Evolutionary conservation across 306 rosid genomes (phyloP).

Genomic region (Pterocarpus macrocarpus): DNA sequence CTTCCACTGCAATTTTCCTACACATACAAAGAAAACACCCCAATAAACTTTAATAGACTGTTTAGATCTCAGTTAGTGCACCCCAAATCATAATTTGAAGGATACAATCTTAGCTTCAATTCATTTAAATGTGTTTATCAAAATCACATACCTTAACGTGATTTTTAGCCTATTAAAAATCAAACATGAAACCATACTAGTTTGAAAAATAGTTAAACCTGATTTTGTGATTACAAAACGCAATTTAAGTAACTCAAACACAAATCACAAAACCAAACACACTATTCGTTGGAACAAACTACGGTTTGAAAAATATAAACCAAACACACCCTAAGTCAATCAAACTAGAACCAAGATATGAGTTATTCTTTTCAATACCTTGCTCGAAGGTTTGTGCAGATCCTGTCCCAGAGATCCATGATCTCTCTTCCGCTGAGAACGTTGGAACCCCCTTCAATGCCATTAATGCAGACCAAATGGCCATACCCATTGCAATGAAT

Average conservation of each 20-base stretch:
- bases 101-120: too few relatives aligned
- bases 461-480: slow-evolving; percentile 82
- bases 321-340: background rate
- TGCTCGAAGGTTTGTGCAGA: slow-evolving; percentile 70
- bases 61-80: background rate
- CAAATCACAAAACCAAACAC: too few relatives aligned
- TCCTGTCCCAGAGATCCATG: slow-evolving; percentile 90
- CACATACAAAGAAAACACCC: slow-evolving; percentile 26
- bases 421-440: slow-evolving; percentile 76
- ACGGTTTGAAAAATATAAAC: background rate
- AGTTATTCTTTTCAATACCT: slow-evolving; percentile 51
- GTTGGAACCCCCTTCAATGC: slow-evolving; percentile 86
- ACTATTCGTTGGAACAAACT: too few relatives aligned
- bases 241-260: too few relatives aligned
- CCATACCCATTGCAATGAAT: slow-evolving; percentile 87
- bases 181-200: too few relatives aligned
- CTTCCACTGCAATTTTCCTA: slow-evolving; percentile 82
- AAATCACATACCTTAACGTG: too few relatives aligned
- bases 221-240: too few relatives aligned
- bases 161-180: too few relatives aligned
- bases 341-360: background rate
- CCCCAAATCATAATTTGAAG: too few relatives aligned
- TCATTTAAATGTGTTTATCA: too few relatives aligned
- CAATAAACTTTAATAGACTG: background rate
- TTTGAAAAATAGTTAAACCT: too few relatives aligned